These are phyloP conservation scores for Solanum microdontum DNA, from an alignment of 257 asterid genomes.

Conservation along the genomic window DNA sequence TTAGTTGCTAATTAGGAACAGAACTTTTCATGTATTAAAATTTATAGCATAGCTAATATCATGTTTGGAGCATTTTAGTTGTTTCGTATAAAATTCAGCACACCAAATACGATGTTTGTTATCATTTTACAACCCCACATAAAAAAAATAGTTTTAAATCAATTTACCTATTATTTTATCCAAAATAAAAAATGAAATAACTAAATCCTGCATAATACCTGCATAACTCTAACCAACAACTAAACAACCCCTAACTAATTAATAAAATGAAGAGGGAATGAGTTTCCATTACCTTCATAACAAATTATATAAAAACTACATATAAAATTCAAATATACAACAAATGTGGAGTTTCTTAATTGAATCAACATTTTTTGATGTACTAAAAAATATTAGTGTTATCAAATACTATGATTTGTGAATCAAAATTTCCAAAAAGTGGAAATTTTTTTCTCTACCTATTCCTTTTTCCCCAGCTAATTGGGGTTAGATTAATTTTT, in stretches of 20 bases:
- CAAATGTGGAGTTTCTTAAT: neutral
- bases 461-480: neutral
- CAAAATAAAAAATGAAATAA: fast-evolving
- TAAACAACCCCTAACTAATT: neutral
- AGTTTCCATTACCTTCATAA: neutral
- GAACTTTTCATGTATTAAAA: no score
- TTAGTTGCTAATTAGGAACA: neutral
- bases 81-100: neutral
- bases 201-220: neutral
- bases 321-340: neutral
- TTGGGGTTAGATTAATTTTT: neutral
- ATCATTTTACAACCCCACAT: neutral
- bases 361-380: neutral
- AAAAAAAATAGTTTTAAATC: neutral
- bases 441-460: neutral
- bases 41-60: neutral
- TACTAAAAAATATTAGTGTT: neutral
- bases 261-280: neutral
- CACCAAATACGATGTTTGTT: neutral
- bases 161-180: neutral
- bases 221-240: neutral
- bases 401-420: neutral
- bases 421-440: neutral
- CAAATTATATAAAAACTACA: neutral
- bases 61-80: neutral